Conservation (phyloP, 148 eudicot species). For the Dianthus caryophyllus region DNA sequence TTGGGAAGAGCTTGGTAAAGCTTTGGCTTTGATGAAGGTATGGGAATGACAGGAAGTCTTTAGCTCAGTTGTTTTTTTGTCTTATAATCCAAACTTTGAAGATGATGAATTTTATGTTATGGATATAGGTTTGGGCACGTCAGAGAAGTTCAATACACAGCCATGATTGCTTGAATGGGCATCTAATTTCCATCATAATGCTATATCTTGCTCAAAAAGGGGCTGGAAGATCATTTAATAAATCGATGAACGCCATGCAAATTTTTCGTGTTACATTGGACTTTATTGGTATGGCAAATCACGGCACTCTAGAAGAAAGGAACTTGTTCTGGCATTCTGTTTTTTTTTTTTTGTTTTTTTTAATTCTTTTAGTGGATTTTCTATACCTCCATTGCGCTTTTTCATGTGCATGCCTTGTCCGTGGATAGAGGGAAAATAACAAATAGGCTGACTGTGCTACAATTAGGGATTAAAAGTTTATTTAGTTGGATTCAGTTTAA, state of each 20-base stretch:
- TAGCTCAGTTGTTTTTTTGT: neutral
- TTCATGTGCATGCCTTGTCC: no score
- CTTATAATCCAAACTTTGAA: neutral
- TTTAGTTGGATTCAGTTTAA: neutral
- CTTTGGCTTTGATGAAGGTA: constrained; percentile 81
- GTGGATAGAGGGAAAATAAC: no score
- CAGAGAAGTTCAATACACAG: constrained; percentile 67
- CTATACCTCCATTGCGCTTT: neutral
- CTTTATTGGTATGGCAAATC: constrained; percentile 61
- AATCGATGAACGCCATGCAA: constrained; percentile 78
- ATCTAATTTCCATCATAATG: constrained; percentile 56
- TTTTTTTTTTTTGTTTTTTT: neutral
- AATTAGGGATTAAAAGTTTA: no score
- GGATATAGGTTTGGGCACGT: constrained; percentile 88
- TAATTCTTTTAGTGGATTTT: neutral
- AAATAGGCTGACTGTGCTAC: neutral
- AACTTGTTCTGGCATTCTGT: neutral
- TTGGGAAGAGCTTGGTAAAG: constrained; percentile 76
- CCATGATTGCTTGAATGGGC: constrained; percentile 82
- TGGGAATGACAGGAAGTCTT: constrained; percentile 10
- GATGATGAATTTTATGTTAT: constrained; percentile 18
- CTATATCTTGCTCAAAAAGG: constrained; percentile 67
- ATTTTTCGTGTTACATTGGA: constrained; percentile 73
- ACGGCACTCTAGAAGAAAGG: neutral
- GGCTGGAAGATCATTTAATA: constrained; percentile 47